A percentile compares a stretch with the other conserved stretches of the same genome.
Conservation (phyloP, 768 basidiomycete species). For the Coprinopsis cinerea region DNA sequence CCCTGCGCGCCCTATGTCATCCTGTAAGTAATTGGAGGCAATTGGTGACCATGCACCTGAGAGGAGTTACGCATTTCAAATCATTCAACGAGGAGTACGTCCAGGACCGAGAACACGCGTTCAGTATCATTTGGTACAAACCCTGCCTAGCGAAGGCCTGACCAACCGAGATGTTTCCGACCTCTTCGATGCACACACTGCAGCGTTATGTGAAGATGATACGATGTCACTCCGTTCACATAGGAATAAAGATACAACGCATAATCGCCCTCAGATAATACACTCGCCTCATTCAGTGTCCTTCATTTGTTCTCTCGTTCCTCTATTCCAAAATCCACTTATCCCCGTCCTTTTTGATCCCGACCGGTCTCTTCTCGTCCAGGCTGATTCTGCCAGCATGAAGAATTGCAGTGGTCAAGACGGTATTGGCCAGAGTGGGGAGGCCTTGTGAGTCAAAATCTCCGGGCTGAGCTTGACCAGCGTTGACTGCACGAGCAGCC, state of each 20-base stretch:
- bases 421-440: conserved; percentile 86
- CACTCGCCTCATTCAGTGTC: too few relatives aligned
- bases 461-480: conserved; percentile 53
- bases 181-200: too few relatives aligned
- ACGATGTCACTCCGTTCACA: neutral
- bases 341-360: conserved; percentile 60
- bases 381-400: conserved; percentile 87
- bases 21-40: too few relatives aligned
- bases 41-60: too few relatives aligned
- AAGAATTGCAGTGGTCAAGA: conserved; percentile 81
- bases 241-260: conserved; percentile 10
- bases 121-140: too few relatives aligned
- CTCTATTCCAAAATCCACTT: conserved; percentile 67
- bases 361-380: conserved; percentile 83
- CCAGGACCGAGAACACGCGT: too few relatives aligned
- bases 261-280: neutral
- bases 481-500: conserved; percentile 74
- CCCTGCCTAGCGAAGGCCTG: neutral
- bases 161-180: neutral
- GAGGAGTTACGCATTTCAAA: too few relatives aligned
- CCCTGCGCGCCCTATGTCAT: too few relatives aligned
- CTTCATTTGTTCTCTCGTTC: neutral
- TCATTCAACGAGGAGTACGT: too few relatives aligned
- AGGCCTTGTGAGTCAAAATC: conserved; percentile 78
- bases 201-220: too few relatives aligned